phyloP scores from a whole-genome alignment of 495 filamentous ascomycete species.

The Bathelium albidoporum region DNA sequence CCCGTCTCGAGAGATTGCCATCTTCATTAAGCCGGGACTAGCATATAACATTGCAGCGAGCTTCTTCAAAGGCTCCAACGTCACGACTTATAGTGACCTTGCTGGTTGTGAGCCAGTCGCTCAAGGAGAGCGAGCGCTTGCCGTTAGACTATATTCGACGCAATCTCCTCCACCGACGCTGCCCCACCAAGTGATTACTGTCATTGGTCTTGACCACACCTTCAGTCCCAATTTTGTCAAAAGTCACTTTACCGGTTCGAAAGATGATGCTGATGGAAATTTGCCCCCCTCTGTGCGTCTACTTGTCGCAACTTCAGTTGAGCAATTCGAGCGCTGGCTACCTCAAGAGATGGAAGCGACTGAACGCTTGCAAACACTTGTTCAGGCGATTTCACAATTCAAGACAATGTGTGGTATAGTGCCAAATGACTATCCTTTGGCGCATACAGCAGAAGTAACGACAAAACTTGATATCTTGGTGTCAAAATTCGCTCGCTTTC shows the following conservation, averaged over 20 bases:
- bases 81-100: not conserved
- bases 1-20: not conserved
- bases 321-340: constrained; percentile 47
- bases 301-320: constrained; percentile 43
- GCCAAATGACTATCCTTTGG: constrained; percentile 7
- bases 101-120: not conserved
- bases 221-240: constrained; percentile 33
- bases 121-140: constrained; percentile 3
- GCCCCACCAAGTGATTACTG: constrained; percentile 20
- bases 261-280: constrained; percentile 33
- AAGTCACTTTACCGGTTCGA: constrained; percentile 36
- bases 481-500: constrained; percentile 8
- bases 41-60: not conserved
- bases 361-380: constrained; percentile 18
- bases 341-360: constrained; percentile 25
- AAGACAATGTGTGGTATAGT: not conserved
- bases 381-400: constrained; percentile 13
- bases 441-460: not conserved
- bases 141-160: not conserved
- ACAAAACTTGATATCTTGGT: not conserved
- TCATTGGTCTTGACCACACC: constrained; percentile 44
- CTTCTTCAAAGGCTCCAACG: not conserved
- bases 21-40: not conserved
- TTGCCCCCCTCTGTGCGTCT: constrained; percentile 44
- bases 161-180: not conserved